Evolutionary conservation across 108 stramenopile species (phyloP), one percentile per base, ranked within the genome.

Genomic region (Discostella stelligeroides): DNA sequence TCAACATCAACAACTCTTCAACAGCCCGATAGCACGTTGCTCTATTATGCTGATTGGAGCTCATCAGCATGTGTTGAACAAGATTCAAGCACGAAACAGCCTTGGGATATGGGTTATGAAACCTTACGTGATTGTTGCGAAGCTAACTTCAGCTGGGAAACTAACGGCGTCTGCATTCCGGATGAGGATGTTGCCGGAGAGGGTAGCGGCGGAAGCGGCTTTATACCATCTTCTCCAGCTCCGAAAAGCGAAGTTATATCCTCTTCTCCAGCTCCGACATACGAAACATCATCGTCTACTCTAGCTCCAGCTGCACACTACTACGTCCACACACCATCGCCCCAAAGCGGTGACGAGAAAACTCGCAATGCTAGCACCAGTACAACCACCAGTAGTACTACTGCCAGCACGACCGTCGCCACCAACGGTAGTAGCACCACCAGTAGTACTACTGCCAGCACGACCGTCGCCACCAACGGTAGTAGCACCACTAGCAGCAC

Each of bases 21-120:
- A 1, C 10, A 12, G 13, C 24, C 51, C 2, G 51, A 27, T 0
- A 0, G 20, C 23, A 23, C 5, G 9, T 14, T 56, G 43, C 41
- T 63, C 7, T 72, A 46, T 18, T 72, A 63, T 20, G 71, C 71
- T 17, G 43, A 72, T 37, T 72, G 51, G 61, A 51, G 43, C 15
- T 18, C 30, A 21, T 39, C 42, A 28, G 29, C 12, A 13, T 72
- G 71, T 63, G 18, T 42, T 39, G 4, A 56, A 38, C 20, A 54
- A 47, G 41, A 61, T 55, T 34, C 61, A 28, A 14, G 20, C 23
- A 55, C 54, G 43, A 43, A 43, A 72, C 25, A 51, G 39, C 37
- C 34, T 18, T 66, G 65, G 65, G 65, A 66, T 41, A 15, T 21
- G 24, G 65, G 65, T 11, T 75, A 67, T 24, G 66, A 67, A 21